phyloP scores from a whole-genome alignment of 352 stramenopile species.

The Peronospora destructor region DNA sequence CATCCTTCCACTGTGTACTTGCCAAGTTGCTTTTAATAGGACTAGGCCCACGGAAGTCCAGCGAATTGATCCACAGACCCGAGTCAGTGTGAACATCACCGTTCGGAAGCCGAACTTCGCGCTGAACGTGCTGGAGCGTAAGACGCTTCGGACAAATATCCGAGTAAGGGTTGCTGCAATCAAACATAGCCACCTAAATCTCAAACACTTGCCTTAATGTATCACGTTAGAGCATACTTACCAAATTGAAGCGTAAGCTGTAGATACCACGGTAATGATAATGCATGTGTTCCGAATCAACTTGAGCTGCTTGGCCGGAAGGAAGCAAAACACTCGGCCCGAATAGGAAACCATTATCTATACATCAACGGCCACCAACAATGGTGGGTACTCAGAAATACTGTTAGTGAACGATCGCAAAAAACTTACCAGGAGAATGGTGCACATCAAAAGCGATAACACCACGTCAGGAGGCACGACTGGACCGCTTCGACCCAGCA shows the following conservation, averaged over 20 bases:
- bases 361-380: conserved; percentile 3
- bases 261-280: conserved; percentile 26
- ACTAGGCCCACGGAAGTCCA: conserved; percentile 58
- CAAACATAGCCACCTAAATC: conserved; percentile 1
- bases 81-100: conserved; percentile 45
- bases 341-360: conserved; percentile 51
- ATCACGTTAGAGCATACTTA: conserved; percentile 16
- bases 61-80: conserved; percentile 63
- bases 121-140: conserved; percentile 63
- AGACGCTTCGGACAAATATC: conserved; percentile 58
- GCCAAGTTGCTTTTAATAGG: conserved; percentile 41
- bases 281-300: conserved; percentile 36
- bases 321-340: conserved; percentile 66
- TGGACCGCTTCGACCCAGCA: conserved; percentile 56
- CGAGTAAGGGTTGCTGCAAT: conserved; percentile 68
- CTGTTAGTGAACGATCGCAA: neutral
- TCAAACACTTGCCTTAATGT: neutral
- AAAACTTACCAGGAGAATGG: conserved; percentile 40
- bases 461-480: conserved; percentile 51
- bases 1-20: conserved; percentile 45
- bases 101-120: conserved; percentile 39
- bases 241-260: conserved; percentile 46
- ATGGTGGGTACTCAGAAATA: conserved; percentile 15
- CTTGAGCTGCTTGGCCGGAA: conserved; percentile 36
- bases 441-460: conserved; percentile 39